Evolutionary conservation across 768 basidiomycete genomes (phyloP), one percentile per base, ranked within the genome.

Genomic region (Lyophyllum semitale): DNA sequence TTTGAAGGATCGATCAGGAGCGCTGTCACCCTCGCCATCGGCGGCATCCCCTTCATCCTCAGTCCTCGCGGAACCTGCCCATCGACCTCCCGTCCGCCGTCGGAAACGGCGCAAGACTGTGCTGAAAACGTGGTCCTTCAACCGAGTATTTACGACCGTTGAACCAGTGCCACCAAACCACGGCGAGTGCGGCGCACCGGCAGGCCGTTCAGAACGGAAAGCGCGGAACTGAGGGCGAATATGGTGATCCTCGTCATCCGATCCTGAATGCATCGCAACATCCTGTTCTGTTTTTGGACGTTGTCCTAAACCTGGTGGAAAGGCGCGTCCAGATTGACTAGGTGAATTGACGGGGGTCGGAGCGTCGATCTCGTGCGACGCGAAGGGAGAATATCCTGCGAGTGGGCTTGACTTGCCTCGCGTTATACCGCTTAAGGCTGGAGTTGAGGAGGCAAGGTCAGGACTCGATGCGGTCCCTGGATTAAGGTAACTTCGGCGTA

Each of bases 61-160:
- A 8, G 75, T 78, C 61, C 71, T 73, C 23, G 73, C 66, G 33
- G 64, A 72, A 38, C 73, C 67, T 12, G 64, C 65, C 60, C 70
- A 70, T 27, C 74, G 69, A 22, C 74, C 75, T 38, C 71, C 76
- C 9, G 75, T 72, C 30, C 82, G 82, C 60, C 83, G 82, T 35
- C 82, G 79, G 54, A 93, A 83, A 54, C 91, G 80, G 45, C 87
- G 84, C 58, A 98, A 75, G 29, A 98, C 85, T 17, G 91, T 90
- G 57, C 84, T 90, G 67, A 99, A 96, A 43, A 99, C 93, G 62
- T 96, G 94, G 66, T 98, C 95, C 71, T 95, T 95, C 54, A 99
- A 76, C 68, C 85, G 91, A 35, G 90, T 93, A 70, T 99, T 98
- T 56, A 98, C 95, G 50, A 87, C 82, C 5, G 97, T 98, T 13